These are phyloP conservation scores for Lepraria neglecta DNA, from an alignment of 495 filamentous ascomycete genomes.

Conservation along the genomic window DNA sequence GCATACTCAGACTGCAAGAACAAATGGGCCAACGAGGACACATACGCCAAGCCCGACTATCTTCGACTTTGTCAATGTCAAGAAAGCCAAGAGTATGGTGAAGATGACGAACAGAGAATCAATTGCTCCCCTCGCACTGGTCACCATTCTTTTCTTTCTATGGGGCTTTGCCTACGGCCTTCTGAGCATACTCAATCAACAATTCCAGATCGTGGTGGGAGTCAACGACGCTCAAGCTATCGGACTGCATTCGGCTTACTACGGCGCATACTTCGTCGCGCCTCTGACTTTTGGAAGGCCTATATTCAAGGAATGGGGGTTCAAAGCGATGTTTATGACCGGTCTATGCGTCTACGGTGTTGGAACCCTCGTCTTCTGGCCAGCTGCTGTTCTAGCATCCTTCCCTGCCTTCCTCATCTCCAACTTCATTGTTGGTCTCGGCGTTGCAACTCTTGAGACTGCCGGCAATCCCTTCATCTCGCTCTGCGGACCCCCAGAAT, in stretches of 20 bases:
- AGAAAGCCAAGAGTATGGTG: constrained; percentile 69
- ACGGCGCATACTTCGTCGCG: constrained; percentile 52
- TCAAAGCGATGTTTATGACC: constrained; percentile 59
- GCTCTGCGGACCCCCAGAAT: constrained; percentile 60
- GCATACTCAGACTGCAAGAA: constrained; percentile 18
- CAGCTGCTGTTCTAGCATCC: constrained; percentile 60
- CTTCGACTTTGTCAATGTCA: constrained; percentile 83
- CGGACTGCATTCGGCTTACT: constrained; percentile 60
- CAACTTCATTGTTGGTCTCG: constrained; percentile 62
- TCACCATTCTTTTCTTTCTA: constrained; percentile 75
- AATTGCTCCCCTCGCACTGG: constrained; percentile 51
- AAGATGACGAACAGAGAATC: constrained; percentile 53
- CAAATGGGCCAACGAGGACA: constrained; percentile 19
- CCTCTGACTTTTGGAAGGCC: constrained; percentile 53
- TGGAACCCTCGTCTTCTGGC: constrained; percentile 67
- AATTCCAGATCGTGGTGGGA: constrained; percentile 46
- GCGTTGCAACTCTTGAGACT: constrained; percentile 57
- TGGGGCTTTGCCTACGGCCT: constrained; percentile 87
- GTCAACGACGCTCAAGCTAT: constrained; percentile 45
- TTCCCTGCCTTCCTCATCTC: constrained; percentile 59
- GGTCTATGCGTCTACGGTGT: constrained; percentile 59
- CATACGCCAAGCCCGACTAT: constrained; percentile 40
- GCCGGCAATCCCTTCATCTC: constrained; percentile 63
- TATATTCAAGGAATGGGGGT: constrained; percentile 57
- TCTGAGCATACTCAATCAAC: constrained; percentile 64